phyloP scores from a whole-genome alignment of 805 yeast genomes.

The Wickerhamiella lipophila region DNA sequence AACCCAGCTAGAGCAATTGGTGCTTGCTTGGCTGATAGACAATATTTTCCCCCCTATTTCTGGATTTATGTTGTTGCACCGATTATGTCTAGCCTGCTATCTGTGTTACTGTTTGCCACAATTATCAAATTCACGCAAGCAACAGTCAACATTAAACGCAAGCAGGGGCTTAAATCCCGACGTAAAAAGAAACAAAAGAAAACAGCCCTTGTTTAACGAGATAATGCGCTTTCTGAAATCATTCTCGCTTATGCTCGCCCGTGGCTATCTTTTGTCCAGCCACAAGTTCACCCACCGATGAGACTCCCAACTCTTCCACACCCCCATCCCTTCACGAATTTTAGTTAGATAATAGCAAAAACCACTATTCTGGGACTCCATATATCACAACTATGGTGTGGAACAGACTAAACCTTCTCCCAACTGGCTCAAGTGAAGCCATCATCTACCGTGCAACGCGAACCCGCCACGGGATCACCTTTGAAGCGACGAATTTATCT shows the following conservation, averaged over 20 bases:
- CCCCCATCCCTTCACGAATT: not conserved
- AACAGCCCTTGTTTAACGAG: not conserved
- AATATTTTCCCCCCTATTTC: not conserved
- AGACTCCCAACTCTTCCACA: no score
- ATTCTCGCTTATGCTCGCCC: no score
- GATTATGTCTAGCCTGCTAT: not conserved
- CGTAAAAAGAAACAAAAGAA: not conserved
- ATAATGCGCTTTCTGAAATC: no score
- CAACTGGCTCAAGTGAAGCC: not conserved
- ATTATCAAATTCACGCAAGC: constrained; percentile 4
- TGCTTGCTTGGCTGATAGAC: constrained; percentile 6
- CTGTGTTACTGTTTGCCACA: not conserved
- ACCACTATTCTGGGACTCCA: not conserved
- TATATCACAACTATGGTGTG: not conserved
- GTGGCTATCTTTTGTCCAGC: not conserved
- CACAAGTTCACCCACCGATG: no score
- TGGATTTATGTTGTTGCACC: constrained; percentile 10
- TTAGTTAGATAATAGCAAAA: not conserved
- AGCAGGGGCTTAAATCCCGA: not conserved
- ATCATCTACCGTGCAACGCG: not conserved
- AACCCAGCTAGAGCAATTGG: constrained; percentile 87
- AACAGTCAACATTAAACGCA: not conserved
- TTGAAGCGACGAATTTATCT: not conserved
- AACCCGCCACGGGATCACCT: not conserved
- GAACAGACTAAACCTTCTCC: not conserved